Evolutionary conservation across 2,329 filamentous ascomycete species (phyloP).

Genomic region (Hyphodiscus sp.): DNA sequence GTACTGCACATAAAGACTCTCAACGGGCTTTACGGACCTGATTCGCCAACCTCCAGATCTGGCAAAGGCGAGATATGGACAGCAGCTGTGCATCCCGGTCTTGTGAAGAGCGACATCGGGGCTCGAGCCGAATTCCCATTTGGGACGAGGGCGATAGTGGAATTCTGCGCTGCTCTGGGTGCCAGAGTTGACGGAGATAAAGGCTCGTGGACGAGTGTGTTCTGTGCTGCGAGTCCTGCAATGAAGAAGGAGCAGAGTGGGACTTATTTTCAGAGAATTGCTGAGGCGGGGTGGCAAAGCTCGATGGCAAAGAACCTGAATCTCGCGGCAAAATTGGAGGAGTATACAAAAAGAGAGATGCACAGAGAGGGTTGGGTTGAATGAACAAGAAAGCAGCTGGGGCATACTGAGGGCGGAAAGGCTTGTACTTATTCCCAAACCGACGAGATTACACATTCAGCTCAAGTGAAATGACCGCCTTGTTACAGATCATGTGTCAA

Average conservation of each 20-base stretch:
- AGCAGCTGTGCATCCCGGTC: constrained; percentile 35
- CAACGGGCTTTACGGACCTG: constrained; percentile 30
- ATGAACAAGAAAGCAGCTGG: neutral
- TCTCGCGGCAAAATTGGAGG: constrained; percentile 31
- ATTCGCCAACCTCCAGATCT: constrained; percentile 21
- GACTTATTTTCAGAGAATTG: constrained; percentile 27
- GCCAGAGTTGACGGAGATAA: constrained; percentile 21
- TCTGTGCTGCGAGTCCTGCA: constrained; percentile 31
- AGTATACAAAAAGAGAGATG: constrained; percentile 31
- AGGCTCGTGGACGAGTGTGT: constrained; percentile 29
- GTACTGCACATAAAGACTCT: constrained; percentile 36
- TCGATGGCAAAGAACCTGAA: constrained; percentile 29
- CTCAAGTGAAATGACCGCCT: neutral
- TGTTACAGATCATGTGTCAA: neutral
- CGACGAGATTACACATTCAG: neutral
- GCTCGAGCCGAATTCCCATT: constrained; percentile 7
- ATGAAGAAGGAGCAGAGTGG: constrained; percentile 35
- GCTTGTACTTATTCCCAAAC: neutral
- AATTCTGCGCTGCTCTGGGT: constrained; percentile 12
- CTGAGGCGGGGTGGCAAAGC: constrained; percentile 31
- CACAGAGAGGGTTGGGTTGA: constrained; percentile 28
- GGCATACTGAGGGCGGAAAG: neutral
- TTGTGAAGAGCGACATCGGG: constrained; percentile 26
- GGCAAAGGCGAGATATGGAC: constrained; percentile 34
- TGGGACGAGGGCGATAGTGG: neutral